phyloP scores from a whole-genome alignment of 2,329 filamentous ascomycete species.

The Fusarium anthophilum region DNA sequence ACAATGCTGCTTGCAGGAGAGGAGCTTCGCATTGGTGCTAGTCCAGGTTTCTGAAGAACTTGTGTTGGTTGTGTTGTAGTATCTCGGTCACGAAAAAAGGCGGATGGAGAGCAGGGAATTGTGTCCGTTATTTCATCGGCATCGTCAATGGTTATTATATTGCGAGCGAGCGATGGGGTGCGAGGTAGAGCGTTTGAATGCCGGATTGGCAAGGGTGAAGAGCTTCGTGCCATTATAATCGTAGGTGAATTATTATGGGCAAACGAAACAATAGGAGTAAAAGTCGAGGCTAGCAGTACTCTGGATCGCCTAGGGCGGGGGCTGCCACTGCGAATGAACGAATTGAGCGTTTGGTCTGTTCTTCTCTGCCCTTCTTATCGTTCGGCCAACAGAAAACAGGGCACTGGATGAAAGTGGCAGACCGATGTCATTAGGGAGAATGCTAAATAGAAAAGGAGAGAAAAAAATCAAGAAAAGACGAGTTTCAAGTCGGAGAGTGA shows the following conservation, averaged over 20 bases:
- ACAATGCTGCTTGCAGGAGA: slow-evolving; percentile 61
- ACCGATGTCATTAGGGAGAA: background rate
- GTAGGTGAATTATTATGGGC: slow-evolving; percentile 12
- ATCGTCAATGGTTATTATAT: slow-evolving; percentile 46
- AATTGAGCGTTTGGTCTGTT: slow-evolving; percentile 9
- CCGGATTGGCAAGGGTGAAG: slow-evolving; percentile 47
- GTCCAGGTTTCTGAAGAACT: slow-evolving; percentile 53
- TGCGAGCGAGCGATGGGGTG: slow-evolving; percentile 40
- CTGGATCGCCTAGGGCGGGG: slow-evolving; percentile 19
- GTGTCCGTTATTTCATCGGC: slow-evolving; percentile 60
- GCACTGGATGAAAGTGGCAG: slow-evolving; percentile 18
- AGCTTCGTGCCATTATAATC: slow-evolving; percentile 42
- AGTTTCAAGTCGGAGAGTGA: background rate
- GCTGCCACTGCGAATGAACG: slow-evolving; percentile 1
- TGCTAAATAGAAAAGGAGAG: background rate
- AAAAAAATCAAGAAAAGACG: background rate
- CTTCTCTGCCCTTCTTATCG: slow-evolving; percentile 7
- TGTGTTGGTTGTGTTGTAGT: slow-evolving; percentile 58
- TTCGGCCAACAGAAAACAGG: slow-evolving; percentile 22
- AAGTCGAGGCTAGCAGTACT: slow-evolving; percentile 11
- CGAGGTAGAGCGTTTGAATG: slow-evolving; percentile 43
- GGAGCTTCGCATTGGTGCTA: slow-evolving; percentile 49
- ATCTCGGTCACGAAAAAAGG: slow-evolving; percentile 46
- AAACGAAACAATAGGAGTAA: slow-evolving; percentile 9
- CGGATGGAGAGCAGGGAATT: slow-evolving; percentile 55